A percentile compares a stretch with the other conserved stretches of the same genome.
These are phyloP conservation scores for Entomophthora muscae DNA, from an alignment of 371 early-diverging fungal species.

Conservation along the genomic window DNA sequence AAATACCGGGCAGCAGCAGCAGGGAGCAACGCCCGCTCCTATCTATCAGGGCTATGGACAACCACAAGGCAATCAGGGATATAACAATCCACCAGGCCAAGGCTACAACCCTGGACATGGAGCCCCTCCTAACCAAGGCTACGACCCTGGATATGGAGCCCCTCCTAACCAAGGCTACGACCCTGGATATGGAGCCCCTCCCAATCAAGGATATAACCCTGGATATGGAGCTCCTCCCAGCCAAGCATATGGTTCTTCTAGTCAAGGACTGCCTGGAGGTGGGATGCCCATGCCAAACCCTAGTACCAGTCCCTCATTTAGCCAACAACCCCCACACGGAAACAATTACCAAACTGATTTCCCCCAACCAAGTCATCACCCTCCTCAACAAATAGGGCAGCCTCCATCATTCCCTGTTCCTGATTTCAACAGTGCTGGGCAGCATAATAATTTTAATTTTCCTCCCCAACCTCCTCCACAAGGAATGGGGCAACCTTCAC, in stretches of 20 bases:
- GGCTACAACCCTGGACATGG: not conserved
- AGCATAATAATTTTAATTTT: not conserved
- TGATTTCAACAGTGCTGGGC: not conserved
- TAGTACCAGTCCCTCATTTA: not conserved
- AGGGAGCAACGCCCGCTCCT: not conserved
- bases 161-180: not conserved
- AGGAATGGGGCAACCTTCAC: not conserved
- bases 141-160: not conserved
- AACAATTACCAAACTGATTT: not conserved
- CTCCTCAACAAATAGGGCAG: not conserved
- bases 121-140: not conserved
- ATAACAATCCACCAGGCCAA: not conserved
- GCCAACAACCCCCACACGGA: not conserved
- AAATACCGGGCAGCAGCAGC: not conserved
- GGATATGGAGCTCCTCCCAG: not conserved
- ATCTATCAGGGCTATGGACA: not conserved
- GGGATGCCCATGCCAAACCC: not conserved
- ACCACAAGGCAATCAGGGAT: not conserved
- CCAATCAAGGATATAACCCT: not conserved
- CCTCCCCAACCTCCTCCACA: constrained; percentile 1
- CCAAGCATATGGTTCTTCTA: not conserved
- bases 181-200: not conserved
- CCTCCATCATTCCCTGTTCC: not conserved
- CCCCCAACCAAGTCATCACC: not conserved
- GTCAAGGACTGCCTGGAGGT: not conserved